phyloP scores from a whole-genome alignment of 2,329 filamentous ascomycete species.

The Claviceps sp. region DNA sequence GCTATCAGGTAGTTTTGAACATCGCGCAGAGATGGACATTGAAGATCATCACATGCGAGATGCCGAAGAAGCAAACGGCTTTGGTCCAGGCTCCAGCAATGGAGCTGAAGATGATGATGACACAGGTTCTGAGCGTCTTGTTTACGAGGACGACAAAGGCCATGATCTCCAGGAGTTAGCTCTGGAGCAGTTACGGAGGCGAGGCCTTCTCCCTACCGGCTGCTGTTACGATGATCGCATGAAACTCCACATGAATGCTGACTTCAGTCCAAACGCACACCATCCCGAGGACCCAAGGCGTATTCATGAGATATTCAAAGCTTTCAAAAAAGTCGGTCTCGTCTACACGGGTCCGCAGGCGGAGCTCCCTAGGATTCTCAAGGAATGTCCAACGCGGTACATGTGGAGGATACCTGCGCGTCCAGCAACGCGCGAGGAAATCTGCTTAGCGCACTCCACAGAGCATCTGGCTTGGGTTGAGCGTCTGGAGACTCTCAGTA shows the following conservation, averaged over 20 bases:
- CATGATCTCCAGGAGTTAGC: constrained; percentile 24
- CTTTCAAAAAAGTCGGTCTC: constrained; percentile 69
- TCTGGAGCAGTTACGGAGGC: constrained; percentile 25
- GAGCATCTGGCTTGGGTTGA: constrained; percentile 71
- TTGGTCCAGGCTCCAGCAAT: constrained; percentile 9
- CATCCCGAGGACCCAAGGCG: constrained; percentile 90
- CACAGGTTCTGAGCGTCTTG: constrained; percentile 20
- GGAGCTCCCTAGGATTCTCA: constrained; percentile 38
- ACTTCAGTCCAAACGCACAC: constrained; percentile 58
- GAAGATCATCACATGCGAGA: constrained; percentile 32
- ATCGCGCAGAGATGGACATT: constrained; percentile 23
- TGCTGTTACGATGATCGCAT: constrained; percentile 89
- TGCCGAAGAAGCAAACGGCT: constrained; percentile 18
- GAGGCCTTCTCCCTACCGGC: constrained; percentile 52
- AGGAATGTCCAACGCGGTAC: constrained; percentile 41
- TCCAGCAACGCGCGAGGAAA: constrained; percentile 65
- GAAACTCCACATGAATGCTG: constrained; percentile 85
- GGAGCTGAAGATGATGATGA: constrained; percentile 17
- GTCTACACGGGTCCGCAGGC: constrained; percentile 49
- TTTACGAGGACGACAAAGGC: constrained; percentile 21
- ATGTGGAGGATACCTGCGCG: constrained; percentile 71
- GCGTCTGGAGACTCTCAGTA: constrained; percentile 36
- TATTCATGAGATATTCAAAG: constrained; percentile 86
- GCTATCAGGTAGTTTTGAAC: constrained; percentile 6
- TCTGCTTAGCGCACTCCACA: constrained; percentile 64